Conservation (phyloP, 148 eudicot species). For the Rhododendron molle region DNA sequence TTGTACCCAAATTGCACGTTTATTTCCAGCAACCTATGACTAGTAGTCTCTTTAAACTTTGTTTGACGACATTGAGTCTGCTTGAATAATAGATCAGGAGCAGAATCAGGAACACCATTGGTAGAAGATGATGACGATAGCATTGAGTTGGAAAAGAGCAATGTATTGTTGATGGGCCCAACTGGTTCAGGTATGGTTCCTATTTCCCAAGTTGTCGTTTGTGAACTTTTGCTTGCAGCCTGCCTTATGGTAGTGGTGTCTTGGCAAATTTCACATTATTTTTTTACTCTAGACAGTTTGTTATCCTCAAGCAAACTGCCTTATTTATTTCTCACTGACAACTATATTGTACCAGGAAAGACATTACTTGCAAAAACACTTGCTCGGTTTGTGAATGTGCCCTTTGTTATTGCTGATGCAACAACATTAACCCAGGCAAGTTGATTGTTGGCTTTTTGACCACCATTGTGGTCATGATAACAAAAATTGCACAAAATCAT, state of each 20-base stretch:
- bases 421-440: constrained; percentile 88
- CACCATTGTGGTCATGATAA: not conserved
- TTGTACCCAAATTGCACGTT: not conserved
- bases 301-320: not conserved
- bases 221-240: not conserved
- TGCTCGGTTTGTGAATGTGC: constrained; percentile 91
- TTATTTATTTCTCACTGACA: constrained; percentile 9
- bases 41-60: constrained; percentile 1
- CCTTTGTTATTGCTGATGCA: constrained; percentile 92
- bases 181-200: constrained; percentile 75
- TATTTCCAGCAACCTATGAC: constrained; percentile 1
- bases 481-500: not conserved
- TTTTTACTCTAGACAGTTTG: not conserved
- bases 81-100: constrained; percentile 57
- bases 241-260: not conserved
- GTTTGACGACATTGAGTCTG: not conserved
- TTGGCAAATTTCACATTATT: not conserved
- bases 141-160: constrained; percentile 88
- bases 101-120: constrained; percentile 32
- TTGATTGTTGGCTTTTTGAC: not conserved
- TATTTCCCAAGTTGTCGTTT: not conserved
- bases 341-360: constrained; percentile 55
- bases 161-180: constrained; percentile 89
- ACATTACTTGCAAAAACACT: constrained; percentile 92
- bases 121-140: constrained; percentile 55